A percentile compares a stretch with the other conserved stretches of the same genome.
These are phyloP conservation scores for Polysphondylium violaceum DNA, from an alignment of 78 protist species.

Conservation along the genomic window DNA sequence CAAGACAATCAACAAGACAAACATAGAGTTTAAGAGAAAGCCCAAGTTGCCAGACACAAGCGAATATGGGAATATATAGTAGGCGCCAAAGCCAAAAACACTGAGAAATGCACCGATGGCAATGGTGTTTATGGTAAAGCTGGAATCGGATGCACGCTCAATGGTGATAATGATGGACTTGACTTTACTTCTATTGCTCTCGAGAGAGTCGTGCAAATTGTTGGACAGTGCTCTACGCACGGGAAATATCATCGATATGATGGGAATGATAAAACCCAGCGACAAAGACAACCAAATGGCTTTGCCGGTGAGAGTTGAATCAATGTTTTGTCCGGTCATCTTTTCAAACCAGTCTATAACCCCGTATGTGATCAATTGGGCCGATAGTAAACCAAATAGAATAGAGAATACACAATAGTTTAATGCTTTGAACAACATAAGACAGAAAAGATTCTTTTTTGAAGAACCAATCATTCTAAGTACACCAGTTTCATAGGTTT, in stretches of 20 bases:
- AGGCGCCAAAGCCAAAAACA: conserved; percentile 77
- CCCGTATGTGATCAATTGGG: background rate
- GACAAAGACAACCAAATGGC: conserved; percentile 74
- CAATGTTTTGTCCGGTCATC: conserved; percentile 9
- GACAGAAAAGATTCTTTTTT: conserved; percentile 42
- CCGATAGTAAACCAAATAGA: conserved; percentile 84
- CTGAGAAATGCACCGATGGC: conserved; percentile 78
- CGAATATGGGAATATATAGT: conserved; percentile 90
- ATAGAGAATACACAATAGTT: conserved; percentile 88
- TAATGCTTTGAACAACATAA: conserved; percentile 85
- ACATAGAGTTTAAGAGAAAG: conserved; percentile 89
- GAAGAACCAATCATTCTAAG: conserved; percentile 89
- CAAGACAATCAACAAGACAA: conserved; percentile 84
- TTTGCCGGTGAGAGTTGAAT: background rate
- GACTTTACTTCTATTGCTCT: conserved; percentile 66
- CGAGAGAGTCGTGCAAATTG: conserved; percentile 80
- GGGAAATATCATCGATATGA: conserved; percentile 86
- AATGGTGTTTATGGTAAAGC: conserved; percentile 13
- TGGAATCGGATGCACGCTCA: conserved; percentile 35
- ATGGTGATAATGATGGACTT: conserved; percentile 75
- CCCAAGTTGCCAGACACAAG: conserved; percentile 81
- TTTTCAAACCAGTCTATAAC: too few species aligned
- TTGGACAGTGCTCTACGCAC: conserved; percentile 80
- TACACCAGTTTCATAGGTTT: conserved; percentile 93
- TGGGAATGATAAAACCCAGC: conserved; percentile 89